These are phyloP conservation scores for Colletotrichum caudatum DNA, from an alignment of 2,329 filamentous ascomycete genomes.

Conservation along the genomic window DNA sequence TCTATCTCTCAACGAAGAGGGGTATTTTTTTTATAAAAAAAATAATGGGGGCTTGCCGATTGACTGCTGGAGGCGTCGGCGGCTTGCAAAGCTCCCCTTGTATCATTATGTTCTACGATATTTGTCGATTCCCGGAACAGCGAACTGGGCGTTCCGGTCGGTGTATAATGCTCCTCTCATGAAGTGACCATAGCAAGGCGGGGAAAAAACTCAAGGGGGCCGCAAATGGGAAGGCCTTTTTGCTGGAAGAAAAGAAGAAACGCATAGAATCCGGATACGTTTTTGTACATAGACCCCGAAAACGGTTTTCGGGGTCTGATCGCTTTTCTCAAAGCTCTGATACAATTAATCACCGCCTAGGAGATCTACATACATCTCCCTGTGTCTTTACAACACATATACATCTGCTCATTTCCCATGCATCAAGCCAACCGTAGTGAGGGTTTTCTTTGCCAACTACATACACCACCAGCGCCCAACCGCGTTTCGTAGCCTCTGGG, in stretches of 20 bases:
- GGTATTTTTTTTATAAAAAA: constrained; percentile 11
- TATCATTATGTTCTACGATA: constrained; percentile 49
- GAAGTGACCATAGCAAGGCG: constrained; percentile 48
- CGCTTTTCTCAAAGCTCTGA: constrained; percentile 34
- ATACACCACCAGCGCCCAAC: neutral
- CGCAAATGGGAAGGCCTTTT: constrained; percentile 33
- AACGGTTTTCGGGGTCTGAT: constrained; percentile 18
- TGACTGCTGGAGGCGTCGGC: constrained; percentile 24
- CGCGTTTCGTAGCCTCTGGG: neutral
- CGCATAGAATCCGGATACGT: constrained; percentile 36
- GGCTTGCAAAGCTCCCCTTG: constrained; percentile 45
- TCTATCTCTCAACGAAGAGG: neutral
- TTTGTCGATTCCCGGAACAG: constrained; percentile 40
- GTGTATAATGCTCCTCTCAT: constrained; percentile 62
- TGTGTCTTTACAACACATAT: constrained; percentile 18
- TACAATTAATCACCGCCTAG: constrained; percentile 38
- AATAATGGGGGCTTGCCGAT: constrained; percentile 14
- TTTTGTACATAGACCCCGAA: constrained; percentile 32
- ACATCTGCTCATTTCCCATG: neutral
- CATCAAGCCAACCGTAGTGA: neutral
- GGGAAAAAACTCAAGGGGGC: constrained; percentile 17
- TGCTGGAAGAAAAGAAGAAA: constrained; percentile 35
- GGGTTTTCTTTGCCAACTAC: neutral
- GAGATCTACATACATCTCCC: constrained; percentile 31
- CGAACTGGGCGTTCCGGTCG: constrained; percentile 45